A percentile compares a stretch with the other conserved stretches of the same genome.
Conservation (phyloP, 2,329 filamentous ascomycete species). For the Hypoxylon sp. region DNA sequence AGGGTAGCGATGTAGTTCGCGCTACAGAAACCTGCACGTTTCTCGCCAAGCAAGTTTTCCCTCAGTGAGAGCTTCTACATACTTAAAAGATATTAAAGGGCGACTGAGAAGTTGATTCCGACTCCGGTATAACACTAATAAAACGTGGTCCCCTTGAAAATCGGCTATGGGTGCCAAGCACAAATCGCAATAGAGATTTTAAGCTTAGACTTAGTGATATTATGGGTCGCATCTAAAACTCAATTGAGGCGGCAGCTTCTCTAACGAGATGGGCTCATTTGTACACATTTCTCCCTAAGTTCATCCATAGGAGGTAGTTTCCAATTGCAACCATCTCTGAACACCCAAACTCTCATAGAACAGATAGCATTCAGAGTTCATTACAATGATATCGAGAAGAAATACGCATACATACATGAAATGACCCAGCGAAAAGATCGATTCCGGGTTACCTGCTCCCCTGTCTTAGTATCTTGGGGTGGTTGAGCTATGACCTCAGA, state of each 20-base stretch:
- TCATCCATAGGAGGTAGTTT: background rate
- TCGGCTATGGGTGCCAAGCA: slow-evolving; percentile 30
- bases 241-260: slow-evolving; percentile 10
- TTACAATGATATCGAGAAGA: slow-evolving; percentile 11
- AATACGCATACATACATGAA: slow-evolving; percentile 9
- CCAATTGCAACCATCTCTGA: slow-evolving; percentile 5
- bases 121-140: slow-evolving; percentile 33
- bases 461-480: slow-evolving; percentile 22
- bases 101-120: slow-evolving; percentile 23
- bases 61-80: slow-evolving; percentile 9
- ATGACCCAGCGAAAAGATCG: slow-evolving; percentile 6
- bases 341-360: background rate
- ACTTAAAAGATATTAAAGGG: slow-evolving; percentile 27
- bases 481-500: slow-evolving; percentile 42
- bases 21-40: slow-evolving; percentile 33
- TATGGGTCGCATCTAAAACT: slow-evolving; percentile 25
- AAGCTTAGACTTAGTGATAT: slow-evolving; percentile 28
- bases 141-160: slow-evolving; percentile 35
- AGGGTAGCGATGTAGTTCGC: too few species aligned
- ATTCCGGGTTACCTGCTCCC: slow-evolving; percentile 17
- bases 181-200: slow-evolving; percentile 27
- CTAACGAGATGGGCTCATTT: background rate
- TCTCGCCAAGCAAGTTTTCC: slow-evolving; percentile 30
- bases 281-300: background rate
- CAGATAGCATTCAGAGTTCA: slow-evolving; percentile 14